A percentile compares a stretch with the other conserved stretches of the same genome.
phyloP scores from a whole-genome alignment of 257 asterid genomes.

The Cinchona pubescens region DNA sequence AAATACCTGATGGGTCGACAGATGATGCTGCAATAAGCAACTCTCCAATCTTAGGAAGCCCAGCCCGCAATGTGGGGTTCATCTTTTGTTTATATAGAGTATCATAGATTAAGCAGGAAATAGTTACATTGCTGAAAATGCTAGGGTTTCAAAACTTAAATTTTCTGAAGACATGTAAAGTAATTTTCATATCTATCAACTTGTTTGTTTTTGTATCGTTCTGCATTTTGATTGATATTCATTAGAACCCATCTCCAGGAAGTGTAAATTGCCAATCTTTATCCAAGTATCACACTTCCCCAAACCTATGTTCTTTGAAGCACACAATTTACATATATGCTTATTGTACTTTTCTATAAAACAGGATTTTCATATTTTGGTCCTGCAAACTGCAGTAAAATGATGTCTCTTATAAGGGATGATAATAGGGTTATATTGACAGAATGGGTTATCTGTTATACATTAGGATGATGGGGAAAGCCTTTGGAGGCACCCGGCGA shows the following conservation, averaged over 20 bases:
- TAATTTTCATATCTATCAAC: not conserved
- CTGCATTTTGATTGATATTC: not conserved
- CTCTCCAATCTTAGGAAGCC: not conserved
- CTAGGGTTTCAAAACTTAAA: not conserved
- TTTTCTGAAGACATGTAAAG: not conserved
- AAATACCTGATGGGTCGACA: not conserved
- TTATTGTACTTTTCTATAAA: not conserved
- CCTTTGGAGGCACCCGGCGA: not conserved
- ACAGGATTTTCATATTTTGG: not conserved
- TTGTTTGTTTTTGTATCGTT: not conserved
- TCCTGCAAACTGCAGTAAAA: not conserved
- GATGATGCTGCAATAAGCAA: not conserved
- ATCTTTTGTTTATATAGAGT: not conserved
- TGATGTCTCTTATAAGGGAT: not conserved
- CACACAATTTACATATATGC: not conserved
- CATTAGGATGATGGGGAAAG: not conserved
- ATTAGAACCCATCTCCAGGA: not conserved
- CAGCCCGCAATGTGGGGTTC: not conserved
- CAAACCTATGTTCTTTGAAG: not conserved
- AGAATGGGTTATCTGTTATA: not conserved
- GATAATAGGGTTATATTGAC: not conserved
- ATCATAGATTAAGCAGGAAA: not conserved
- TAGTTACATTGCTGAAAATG: not conserved
- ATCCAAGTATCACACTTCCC: not conserved
- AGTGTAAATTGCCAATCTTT: not conserved